Evolutionary conservation across 1,139 yeast species (phyloP), one percentile per base, ranked within the genome.

Genomic region (Groenewaldozyma auringiensis): DNA sequence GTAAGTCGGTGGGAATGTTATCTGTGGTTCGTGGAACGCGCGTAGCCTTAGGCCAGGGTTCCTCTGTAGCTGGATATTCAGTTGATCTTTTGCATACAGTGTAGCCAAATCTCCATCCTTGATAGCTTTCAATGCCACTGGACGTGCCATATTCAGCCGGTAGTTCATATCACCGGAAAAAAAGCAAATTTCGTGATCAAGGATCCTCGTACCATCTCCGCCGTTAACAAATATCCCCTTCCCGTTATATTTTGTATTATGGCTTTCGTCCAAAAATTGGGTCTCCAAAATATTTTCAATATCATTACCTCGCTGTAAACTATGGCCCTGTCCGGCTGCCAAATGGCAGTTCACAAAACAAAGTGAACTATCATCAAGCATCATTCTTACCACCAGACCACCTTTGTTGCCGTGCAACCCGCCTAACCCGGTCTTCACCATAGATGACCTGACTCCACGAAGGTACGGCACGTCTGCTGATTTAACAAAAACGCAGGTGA

Each of bases 381-480:
- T 74, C 63, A 92, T 79, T 52, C 96, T 72, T 11, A 88, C 83
- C 0, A 95, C 89, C 44, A 87, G 82, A 1, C 92, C 96, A 29
- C 99, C 99, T 64, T 92, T 92, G 60, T 92, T 92, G 16, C 97
- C 97, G 37, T 96, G 83, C 60, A 87, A 78, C 14, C 97, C 97
- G 17, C 95, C 95, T 44, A 92, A 70, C 0, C 99, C 99, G 0
- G 98, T 94, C 58, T 92, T 92, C 56, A 88, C 92, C 31, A 79
- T 75, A 18, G 85, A 73, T 34, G 95, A 87, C 61, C 81, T 86
- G 4, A 86, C 81, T 52, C 78, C 74, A 25, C 82, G 73, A 14
- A 86, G 72, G 49, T 75, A 66, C 3, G 73, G 63, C 16, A 47
- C 37, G 20, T 43, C 38, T 6, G 73, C 68, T 11, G 77, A 72